Percentiles rank a stretch among this genome's conserved stretches.
Evolutionary conservation across 345 rosid genomes (phyloP).

Genomic region (Eutrema yunnanense): DNA sequence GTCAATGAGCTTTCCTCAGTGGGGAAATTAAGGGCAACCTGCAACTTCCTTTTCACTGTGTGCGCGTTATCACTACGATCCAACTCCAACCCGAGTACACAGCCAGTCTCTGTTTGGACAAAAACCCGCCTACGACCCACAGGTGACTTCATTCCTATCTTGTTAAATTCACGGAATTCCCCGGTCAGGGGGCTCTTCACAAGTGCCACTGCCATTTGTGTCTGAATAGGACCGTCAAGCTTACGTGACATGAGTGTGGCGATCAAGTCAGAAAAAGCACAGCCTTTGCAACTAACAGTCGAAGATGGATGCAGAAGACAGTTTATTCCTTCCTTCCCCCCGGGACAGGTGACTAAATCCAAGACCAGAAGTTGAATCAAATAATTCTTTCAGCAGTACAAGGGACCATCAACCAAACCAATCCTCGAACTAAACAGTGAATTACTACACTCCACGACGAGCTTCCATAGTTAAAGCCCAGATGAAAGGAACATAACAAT

Average conservation of each 20-base stretch:
- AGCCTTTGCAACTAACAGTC: slow-evolving; percentile 32
- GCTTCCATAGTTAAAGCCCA: slow-evolving; percentile 18
- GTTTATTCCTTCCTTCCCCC: slow-evolving; percentile 32
- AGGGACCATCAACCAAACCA: slow-evolving; percentile 37
- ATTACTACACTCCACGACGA: background rate
- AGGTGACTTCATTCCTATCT: slow-evolving; percentile 45
- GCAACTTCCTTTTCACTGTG: slow-evolving; percentile 80
- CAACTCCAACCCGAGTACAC: slow-evolving; percentile 77
- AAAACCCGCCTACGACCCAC: slow-evolving; percentile 73
- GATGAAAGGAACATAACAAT: background rate
- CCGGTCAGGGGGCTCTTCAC: slow-evolving; percentile 60
- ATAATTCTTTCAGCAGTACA: background rate
- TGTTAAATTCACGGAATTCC: slow-evolving; percentile 46
- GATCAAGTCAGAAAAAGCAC: slow-evolving; percentile 7
- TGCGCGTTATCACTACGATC: slow-evolving; percentile 76
- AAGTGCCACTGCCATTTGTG: slow-evolving; percentile 78
- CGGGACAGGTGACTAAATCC: slow-evolving; percentile 32
- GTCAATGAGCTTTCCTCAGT: slow-evolving; percentile 67
- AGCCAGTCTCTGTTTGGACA: slow-evolving; percentile 84
- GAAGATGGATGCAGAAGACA: slow-evolving; percentile 36
- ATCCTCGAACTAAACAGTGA: slow-evolving; percentile 2
- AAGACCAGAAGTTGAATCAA: slow-evolving; percentile 19
- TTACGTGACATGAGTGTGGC: slow-evolving; percentile 67
- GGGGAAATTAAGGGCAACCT: slow-evolving; percentile 65
- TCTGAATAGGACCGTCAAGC: slow-evolving; percentile 79